Evolutionary conservation across 2,329 filamentous ascomycete species (phyloP).

Genomic region (Fusarium oligoseptatum): DNA sequence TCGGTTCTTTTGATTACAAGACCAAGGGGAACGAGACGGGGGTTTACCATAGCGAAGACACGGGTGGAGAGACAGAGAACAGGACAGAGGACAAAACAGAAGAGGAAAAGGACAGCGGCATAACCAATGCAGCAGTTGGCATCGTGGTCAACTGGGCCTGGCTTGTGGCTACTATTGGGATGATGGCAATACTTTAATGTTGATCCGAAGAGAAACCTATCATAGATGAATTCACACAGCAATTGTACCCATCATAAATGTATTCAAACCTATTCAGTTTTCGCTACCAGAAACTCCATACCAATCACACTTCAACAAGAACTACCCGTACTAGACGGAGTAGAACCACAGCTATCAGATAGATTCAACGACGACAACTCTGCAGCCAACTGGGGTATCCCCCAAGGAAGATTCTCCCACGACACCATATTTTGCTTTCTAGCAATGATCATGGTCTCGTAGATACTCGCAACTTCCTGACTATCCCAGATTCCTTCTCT

Average conservation of each 20-base stretch:
- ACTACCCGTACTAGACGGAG: background rate
- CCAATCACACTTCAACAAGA: background rate
- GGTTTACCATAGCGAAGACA: background rate
- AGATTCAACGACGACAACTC: background rate
- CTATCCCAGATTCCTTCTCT: constrained; percentile 44
- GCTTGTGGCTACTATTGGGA: background rate
- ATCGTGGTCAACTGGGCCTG: background rate
- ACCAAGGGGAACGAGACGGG: background rate
- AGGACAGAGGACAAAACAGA: background rate
- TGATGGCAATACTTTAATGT: background rate
- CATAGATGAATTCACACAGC: background rate
- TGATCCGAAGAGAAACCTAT: background rate
- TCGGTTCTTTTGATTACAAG: background rate
- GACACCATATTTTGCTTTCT: background rate
- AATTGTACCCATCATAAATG: background rate
- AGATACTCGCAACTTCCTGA: constrained; percentile 32
- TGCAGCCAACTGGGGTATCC: constrained; percentile 1
- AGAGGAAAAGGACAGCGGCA: background rate
- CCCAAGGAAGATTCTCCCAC: background rate
- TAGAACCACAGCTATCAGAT: background rate
- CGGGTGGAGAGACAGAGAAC: background rate
- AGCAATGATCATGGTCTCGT: constrained; percentile 29
- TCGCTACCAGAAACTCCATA: background rate
- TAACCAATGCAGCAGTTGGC: background rate
- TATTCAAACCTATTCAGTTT: background rate